phyloP scores from a whole-genome alignment of 208 protist genomes.

The Kentomonas sorsogonicus region DNA sequence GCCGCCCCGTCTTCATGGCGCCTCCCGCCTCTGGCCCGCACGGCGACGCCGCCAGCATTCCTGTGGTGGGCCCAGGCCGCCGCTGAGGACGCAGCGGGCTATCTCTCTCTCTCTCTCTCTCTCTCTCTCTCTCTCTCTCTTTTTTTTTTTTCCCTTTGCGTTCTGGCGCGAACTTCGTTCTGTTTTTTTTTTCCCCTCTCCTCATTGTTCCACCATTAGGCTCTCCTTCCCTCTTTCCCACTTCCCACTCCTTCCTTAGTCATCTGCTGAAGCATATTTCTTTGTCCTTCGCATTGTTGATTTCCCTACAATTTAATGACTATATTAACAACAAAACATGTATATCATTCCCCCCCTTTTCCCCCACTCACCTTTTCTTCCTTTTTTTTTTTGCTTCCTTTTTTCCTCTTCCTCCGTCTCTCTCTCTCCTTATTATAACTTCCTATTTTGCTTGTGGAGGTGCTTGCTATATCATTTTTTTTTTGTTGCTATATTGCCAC shows the following conservation, averaged over 20 bases:
- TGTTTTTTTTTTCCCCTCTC: slow-evolving; percentile 1
- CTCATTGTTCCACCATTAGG: background rate
- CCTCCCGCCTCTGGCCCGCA: too few relatives aligned
- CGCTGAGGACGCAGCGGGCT: too few relatives aligned
- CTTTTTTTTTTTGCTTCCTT: slow-evolving; percentile 13
- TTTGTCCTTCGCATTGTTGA: slow-evolving; percentile 9
- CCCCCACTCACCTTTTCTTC: background rate
- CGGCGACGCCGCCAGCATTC: too few relatives aligned
- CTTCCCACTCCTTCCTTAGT: background rate
- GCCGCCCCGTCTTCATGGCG: too few relatives aligned
- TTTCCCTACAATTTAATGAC: background rate
- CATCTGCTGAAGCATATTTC: too few relatives aligned
- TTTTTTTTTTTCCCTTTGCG: slow-evolving; percentile 2
- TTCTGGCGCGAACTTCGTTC: background rate
- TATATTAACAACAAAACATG: background rate
- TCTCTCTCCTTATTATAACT: background rate
- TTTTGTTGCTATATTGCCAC: too few relatives aligned
- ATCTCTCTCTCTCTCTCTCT: too few relatives aligned
- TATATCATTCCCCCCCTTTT: slow-evolving; percentile 9
- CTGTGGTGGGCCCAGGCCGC: too few relatives aligned
- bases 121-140: background rate
- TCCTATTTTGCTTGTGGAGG: background rate
- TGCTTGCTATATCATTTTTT: too few relatives aligned
- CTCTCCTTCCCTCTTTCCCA: background rate
- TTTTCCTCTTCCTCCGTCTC: slow-evolving; percentile 4